Evolutionary conservation across 805 yeast species (phyloP), one percentile per base, ranked within the genome.

Genomic region (Kazachstania taianensis): DNA sequence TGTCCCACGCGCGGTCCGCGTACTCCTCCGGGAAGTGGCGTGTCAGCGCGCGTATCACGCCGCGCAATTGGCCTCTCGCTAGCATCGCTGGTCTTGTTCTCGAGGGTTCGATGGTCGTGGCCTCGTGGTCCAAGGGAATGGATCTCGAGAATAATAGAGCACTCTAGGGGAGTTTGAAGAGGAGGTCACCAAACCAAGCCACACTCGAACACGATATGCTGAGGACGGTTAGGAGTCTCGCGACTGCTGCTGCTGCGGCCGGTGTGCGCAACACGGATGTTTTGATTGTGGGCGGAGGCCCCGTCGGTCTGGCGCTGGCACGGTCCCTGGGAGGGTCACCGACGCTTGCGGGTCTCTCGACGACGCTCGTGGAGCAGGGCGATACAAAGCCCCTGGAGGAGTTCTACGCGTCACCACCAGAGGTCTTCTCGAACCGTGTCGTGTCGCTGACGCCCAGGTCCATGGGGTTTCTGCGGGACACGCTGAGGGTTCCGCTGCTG

Each of bases 211-310:
- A 22, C n/a, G n/a, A n/a, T n/a, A n/a, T n/a, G n/a, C n/a, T n/a
- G n/a, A n/a, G n/a, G n/a, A n/a, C n/a, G 25, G 25, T 22, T 22
- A n/a, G 25, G 25, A 22, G 8, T 9, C 12, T 22, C 12, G 3
- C 8, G 25, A 4, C 25, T 9, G 25, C 12, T 22, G 25, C 12
- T n/a, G 25, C 25, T 9, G 25, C 12, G 13, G 23, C 30, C 4
- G 20, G 37, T 5, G 51, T 53, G 5, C 58, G 60, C 37, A 37
- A 52, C 20, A 62, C 70, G 20, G 96, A 89, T 57, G 73, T 92
- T 15, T 78, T 84, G 6, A 81, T 92, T 36, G 81, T 92, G 25
- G 98, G 98, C 25, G 97, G 94, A 6, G 98, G 98, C 0, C 96
- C 97, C 1, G 97, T 97, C 1, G 98, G 98, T 0, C 62, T 92